These are phyloP conservation scores for Pichia sp. DNA, from an alignment of 1,139 yeast species.

Conservation along the genomic window DNA sequence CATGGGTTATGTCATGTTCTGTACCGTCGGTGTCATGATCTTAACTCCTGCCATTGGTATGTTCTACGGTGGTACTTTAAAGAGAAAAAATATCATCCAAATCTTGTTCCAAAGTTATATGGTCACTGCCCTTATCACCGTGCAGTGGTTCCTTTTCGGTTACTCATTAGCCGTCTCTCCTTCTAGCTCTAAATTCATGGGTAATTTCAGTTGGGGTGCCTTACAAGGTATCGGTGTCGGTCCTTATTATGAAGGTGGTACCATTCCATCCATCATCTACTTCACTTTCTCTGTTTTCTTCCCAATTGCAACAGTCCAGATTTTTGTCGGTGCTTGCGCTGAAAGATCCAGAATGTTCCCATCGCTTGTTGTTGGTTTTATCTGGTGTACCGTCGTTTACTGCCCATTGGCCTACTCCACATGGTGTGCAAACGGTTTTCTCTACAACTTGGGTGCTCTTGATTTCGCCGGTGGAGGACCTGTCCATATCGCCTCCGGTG, in stretches of 20 bases:
- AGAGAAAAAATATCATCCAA: slow-evolving; percentile 40
- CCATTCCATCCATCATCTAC: slow-evolving; percentile 42
- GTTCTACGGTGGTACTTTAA: slow-evolving; percentile 41
- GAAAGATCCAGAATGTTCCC: slow-evolving; percentile 45
- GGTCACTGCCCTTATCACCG: slow-evolving; percentile 38
- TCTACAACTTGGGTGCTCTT: slow-evolving; percentile 40
- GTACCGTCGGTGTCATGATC: slow-evolving; percentile 42
- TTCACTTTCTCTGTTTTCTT: slow-evolving; percentile 44
- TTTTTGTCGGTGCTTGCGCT: slow-evolving; percentile 45
- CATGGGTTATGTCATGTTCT: slow-evolving; percentile 39
- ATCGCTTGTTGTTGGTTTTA: slow-evolving; percentile 39
- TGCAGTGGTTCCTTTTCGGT: slow-evolving; percentile 45
- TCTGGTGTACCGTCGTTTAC: slow-evolving; percentile 44
- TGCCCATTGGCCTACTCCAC: slow-evolving; percentile 47
- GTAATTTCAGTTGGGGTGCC: slow-evolving; percentile 43
- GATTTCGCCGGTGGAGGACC: slow-evolving; percentile 54
- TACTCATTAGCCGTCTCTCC: slow-evolving; percentile 44
- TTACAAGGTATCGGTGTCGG: slow-evolving; percentile 37
- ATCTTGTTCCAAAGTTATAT: slow-evolving; percentile 41
- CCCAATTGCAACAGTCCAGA: slow-evolving; percentile 48
- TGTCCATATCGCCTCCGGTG: slow-evolving; percentile 47
- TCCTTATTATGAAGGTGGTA: slow-evolving; percentile 38
- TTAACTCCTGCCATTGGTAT: slow-evolving; percentile 46
- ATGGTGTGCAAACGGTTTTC: slow-evolving; percentile 47
- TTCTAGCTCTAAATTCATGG: slow-evolving; percentile 37